Conservation (phyloP, 2,329 filamentous ascomycete genomes). For the Botryotinia calthae region DNA sequence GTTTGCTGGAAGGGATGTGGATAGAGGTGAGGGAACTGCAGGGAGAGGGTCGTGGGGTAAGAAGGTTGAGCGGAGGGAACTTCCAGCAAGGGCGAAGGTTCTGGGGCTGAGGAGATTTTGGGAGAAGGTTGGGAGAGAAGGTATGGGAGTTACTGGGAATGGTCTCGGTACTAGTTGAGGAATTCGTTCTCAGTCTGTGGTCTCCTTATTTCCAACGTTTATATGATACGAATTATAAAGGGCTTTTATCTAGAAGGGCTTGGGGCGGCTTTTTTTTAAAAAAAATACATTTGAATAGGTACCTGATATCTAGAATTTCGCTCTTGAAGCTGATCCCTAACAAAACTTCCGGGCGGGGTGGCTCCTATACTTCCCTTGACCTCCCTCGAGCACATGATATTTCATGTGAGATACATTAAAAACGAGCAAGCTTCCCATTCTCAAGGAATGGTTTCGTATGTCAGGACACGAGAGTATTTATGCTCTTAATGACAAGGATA, state of each 20-base stretch:
- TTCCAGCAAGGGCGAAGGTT: constrained; percentile 45
- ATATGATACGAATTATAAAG: too few species aligned
- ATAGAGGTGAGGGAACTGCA: constrained; percentile 48
- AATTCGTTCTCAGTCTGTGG: not conserved
- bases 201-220: not conserved
- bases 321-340: not conserved
- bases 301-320: not conserved
- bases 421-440: not conserved
- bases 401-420: not conserved
- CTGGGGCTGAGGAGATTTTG: constrained; percentile 64
- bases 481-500: too few species aligned
- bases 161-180: not conserved
- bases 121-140: constrained; percentile 53
- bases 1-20: constrained; percentile 43
- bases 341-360: not conserved
- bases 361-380: not conserved
- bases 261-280: not conserved
- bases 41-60: constrained; percentile 39
- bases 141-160: not conserved
- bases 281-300: not conserved
- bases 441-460: not conserved
- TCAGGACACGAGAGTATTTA: not conserved
- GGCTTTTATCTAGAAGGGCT: not conserved
- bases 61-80: constrained; percentile 50
- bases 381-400: not conserved